Base-by-base conservation (phyloP, 345 rosid genomes). In the Populus nigra region DNA sequence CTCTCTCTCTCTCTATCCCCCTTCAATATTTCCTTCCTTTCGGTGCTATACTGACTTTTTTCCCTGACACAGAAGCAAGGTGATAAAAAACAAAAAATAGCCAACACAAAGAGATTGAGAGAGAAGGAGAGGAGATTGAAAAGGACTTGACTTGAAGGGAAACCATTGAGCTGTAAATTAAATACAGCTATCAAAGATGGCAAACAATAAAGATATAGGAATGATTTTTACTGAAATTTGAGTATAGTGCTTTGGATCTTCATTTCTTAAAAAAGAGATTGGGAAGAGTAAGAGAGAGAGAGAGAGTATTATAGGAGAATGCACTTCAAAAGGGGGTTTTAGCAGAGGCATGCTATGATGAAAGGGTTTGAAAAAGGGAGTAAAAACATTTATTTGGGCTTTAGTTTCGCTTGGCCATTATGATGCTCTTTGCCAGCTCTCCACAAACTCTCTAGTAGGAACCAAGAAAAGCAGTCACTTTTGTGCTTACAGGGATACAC, bases 91-190 rank as follows among this genome's bases (percentile, higher is more conserved):
- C 41, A 43, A 67, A 74, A 76, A 73, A 80, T 36, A 36, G 71
- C 47, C 71, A 68, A 36, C 71, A 68, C 47, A n/a, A 33, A 50
- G 59, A 41, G 55, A 35, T 67, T 16, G 11, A 57, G 57, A 66
- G 76, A 69, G 20, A 25, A 72, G 38, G 47, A 35, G 25, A 53
- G 41, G 63, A 20, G 45, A 55, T 57, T 66, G 92, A 89, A 83
- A 89, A 79, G 20, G 89, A 88, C 92, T 25, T 85, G 86, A 89
- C 92, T 82, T 71, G 85, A 80, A 82, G 84, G 72, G 85, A 84
- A 88, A 83, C 83, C 86, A 82, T 85, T 76, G 35, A 76, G 70
- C 78, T 79, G 79, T 69, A 66, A 49, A 71, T 77, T 53, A 43
- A 45, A 72, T 77, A 78, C 78, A 77, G 81, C 77, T 74, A 83